phyloP scores from a whole-genome alignment of 345 rosid genomes.

The Atalantia buxifolia region DNA sequence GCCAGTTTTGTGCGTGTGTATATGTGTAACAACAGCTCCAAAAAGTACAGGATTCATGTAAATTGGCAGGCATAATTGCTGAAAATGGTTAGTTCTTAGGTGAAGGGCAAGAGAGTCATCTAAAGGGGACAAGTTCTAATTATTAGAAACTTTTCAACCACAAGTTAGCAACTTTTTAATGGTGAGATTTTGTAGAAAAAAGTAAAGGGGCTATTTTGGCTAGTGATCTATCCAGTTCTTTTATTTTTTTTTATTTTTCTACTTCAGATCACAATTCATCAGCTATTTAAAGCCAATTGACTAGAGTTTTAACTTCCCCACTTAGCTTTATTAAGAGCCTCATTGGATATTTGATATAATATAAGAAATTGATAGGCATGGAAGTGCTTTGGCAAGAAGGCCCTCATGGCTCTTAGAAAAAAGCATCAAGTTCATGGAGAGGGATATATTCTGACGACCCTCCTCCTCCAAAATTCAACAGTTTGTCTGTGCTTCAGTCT shows the following conservation, averaged over 20 bases:
- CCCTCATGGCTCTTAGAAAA: conserved; percentile 31
- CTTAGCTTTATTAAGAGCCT: conserved; percentile 28
- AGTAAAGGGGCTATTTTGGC: conserved; percentile 12
- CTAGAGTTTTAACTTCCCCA: conserved; percentile 26
- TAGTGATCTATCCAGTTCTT: neutral
- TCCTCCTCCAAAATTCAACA: conserved; percentile 30
- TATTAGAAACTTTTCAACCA: conserved; percentile 21
- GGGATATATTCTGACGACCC: conserved; percentile 8
- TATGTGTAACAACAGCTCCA: neutral
- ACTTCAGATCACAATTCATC: conserved; percentile 6
- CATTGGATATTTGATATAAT: conserved; percentile 15
- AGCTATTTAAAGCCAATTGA: conserved; percentile 41
- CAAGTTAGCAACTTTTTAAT: conserved; percentile 11
- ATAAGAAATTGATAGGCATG: conserved; percentile 32
- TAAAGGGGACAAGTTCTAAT: conserved; percentile 12
- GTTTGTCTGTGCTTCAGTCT: conserved; percentile 40
- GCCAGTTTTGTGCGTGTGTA: neutral
- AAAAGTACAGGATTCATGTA: neutral
- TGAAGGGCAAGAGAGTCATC: conserved; percentile 28
- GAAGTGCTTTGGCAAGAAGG: conserved; percentile 25
- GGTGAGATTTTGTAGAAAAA: conserved; percentile 11
- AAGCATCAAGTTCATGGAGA: conserved; percentile 22
- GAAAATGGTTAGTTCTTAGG: neutral
- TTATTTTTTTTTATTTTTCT: neutral
- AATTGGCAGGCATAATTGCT: neutral